phyloP scores from a whole-genome alignment of 495 filamentous ascomycete species.

The Tuber melanosporum region DNA sequence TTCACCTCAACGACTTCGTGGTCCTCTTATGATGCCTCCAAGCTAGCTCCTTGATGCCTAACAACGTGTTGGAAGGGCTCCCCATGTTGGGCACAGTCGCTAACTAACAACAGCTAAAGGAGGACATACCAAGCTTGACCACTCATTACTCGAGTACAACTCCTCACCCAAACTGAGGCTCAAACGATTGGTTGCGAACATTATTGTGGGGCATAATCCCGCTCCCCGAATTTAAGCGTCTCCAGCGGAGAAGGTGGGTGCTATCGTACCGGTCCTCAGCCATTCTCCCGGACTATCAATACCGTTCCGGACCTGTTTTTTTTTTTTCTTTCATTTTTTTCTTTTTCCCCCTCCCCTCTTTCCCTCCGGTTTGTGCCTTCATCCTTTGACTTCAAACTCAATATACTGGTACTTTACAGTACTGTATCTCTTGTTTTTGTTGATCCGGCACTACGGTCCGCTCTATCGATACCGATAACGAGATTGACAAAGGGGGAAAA shows the following conservation, averaged over 20 bases:
- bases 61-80: background rate
- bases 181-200: background rate
- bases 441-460: background rate
- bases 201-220: background rate
- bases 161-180: background rate
- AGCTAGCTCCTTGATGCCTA: background rate
- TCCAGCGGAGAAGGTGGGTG: background rate
- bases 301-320: background rate
- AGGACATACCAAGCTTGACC: too few relatives aligned
- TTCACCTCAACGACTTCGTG: background rate
- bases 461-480: background rate
- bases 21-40: background rate
- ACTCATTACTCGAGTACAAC: background rate
- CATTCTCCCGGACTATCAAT: background rate
- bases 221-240: background rate
- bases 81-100: background rate
- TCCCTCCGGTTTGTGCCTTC: background rate
- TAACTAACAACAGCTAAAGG: too few relatives aligned
- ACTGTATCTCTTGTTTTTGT: background rate
- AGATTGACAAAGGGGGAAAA: background rate
- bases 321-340: background rate
- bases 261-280: background rate
- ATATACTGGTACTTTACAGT: background rate
- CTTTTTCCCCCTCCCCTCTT: background rate
- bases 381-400: background rate